These are phyloP conservation scores for Chrysanthemum makinoi DNA, from an alignment of 129 eudicot species.

Conservation along the genomic window DNA sequence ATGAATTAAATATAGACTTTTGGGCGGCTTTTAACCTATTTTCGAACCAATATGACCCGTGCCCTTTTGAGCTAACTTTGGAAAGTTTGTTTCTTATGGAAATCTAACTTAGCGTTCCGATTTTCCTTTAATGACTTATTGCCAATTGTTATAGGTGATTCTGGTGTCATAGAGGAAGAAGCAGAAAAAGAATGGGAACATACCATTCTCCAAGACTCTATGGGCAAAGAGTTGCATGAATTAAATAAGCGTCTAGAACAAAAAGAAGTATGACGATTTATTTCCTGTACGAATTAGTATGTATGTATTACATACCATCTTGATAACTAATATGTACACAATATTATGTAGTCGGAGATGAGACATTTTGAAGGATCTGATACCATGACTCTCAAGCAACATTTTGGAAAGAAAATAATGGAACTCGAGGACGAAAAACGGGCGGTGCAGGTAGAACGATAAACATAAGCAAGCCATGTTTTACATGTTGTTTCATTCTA, in stretches of 20 bases:
- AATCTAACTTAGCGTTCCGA: background rate
- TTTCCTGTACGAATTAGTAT: background rate
- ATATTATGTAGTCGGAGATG: conserved; percentile 81
- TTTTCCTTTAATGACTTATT: conserved; percentile 14
- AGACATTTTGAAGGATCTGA: conserved; percentile 80
- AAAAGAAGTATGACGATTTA: conserved; percentile 60
- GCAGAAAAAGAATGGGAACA: conserved; percentile 95
- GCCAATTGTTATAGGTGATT: conserved; percentile 62
- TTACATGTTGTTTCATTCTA: background rate
- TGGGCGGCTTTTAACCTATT: too few relatives aligned
- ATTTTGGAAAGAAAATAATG: conserved; percentile 87
- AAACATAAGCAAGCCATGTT: conserved; percentile 12
- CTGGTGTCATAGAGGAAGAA: conserved; percentile 88
- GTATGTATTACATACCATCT: background rate
- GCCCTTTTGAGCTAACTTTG: too few relatives aligned
- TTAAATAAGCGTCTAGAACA: conserved; percentile 80
- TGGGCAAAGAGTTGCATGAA: conserved; percentile 91
- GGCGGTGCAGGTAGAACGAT: conserved; percentile 69
- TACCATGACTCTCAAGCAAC: conserved; percentile 90
- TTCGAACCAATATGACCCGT: too few relatives aligned
- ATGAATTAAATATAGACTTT: too few relatives aligned
- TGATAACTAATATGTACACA: conserved; percentile 2
- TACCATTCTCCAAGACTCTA: conserved; percentile 77
- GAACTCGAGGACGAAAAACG: conserved; percentile 98
- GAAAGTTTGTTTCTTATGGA: too few relatives aligned